Base-by-base conservation (phyloP, 1,139 yeast species). In the Yarrowia galli region DNA sequence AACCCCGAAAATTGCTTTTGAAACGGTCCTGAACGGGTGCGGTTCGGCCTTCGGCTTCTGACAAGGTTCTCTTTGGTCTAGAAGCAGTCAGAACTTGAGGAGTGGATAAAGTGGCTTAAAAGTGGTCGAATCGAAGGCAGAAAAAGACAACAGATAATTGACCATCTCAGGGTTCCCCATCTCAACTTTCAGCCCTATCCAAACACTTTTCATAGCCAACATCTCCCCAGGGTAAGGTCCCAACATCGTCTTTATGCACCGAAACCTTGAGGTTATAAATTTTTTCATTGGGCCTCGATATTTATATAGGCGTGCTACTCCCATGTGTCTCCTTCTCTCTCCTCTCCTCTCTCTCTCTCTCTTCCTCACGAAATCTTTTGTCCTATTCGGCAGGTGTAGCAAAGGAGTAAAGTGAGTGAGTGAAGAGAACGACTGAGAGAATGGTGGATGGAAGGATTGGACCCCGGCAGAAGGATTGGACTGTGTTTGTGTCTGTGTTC, bases 361-460 rank as follows among this genome's bases (percentile, higher is more conserved):
- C 61, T 54, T 54, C 64, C 64, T 58, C 64, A 58, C 64, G 64
- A 58, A 58, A 58, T 58, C 64, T 58, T 51, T 58, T 46, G 46
- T 43, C 64, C 51, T 58, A 58, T 58, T 48, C 64, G 64, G 64
- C 64, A 58, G 64, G 64, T 58, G 64, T 43, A 58, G 64, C 64
- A 58, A 58, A 58, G 64, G 64, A 43, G 51, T 28, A 38, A 58
- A 42, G 64, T 58, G 64, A 58, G 64, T 58, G 64, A 58, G 64
- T 28, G 51, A 58, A 40, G 64, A 54, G 56, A 48, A 10, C n/a
- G 32, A 45, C 15, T 13, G 40, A 35, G 60, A 53, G 60, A 54
- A 16, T n/a, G 38, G 15, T 7, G 20, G 38, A 56, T 10, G 35
- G 63, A 56, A 16, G 48, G 48, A 25, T 6, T n/a, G n/a, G n/a